phyloP scores from a whole-genome alignment of 257 asterid species.

The Paraleonurus japonicus region DNA sequence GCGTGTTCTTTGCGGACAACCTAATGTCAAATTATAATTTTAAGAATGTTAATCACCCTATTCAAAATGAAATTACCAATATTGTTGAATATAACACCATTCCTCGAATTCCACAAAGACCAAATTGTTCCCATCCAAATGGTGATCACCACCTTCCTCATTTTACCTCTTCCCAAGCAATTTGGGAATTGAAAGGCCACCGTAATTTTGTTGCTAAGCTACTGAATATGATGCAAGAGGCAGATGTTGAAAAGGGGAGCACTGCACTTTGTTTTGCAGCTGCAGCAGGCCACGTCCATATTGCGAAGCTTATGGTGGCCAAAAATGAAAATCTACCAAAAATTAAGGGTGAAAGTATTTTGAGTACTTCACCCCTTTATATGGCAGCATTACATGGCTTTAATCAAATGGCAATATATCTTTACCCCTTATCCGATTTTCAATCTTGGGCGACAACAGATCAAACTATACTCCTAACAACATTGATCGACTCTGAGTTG shows the following conservation, averaged over 20 bases:
- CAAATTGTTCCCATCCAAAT: too few species aligned
- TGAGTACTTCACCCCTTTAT: constrained; percentile 30
- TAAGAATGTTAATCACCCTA: too few species aligned
- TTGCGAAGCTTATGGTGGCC: constrained; percentile 20
- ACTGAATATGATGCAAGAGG: too few species aligned
- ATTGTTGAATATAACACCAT: too few species aligned
- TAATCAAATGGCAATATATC: constrained; percentile 13
- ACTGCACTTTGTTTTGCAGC: constrained; percentile 35
- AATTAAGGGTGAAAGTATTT: background rate
- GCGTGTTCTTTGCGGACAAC: too few species aligned
- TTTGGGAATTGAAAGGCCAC: too few species aligned
- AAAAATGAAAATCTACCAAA: background rate
- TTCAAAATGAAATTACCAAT: too few species aligned
- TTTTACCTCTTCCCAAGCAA: too few species aligned
- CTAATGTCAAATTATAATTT: too few species aligned
- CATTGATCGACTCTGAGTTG: constrained; percentile 23
- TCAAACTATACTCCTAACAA: constrained; percentile 15
- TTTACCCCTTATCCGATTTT: background rate
- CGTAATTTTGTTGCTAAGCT: too few species aligned
- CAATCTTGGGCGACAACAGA: background rate
- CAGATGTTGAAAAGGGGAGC: background rate
- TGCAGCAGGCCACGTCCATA: constrained; percentile 21
- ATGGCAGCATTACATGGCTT: constrained; percentile 34
- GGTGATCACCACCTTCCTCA: too few species aligned
- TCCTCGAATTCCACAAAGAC: too few species aligned